Base-by-base conservation (phyloP, 2,329 filamentous ascomycete genomes). In the Leptosphaerulina australis region DNA sequence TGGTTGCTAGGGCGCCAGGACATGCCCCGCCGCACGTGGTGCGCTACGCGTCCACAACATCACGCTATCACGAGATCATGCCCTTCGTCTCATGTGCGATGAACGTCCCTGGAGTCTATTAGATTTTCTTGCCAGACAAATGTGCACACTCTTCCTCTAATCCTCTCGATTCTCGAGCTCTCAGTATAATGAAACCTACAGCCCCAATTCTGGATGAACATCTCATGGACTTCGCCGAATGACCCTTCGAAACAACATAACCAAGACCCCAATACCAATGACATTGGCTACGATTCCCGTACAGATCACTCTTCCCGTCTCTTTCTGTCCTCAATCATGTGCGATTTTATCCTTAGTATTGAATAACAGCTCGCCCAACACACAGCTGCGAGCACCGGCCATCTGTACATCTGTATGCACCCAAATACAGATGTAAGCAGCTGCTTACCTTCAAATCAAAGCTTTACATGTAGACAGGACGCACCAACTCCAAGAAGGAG, bases 271-370 rank as follows among this genome's bases (percentile, higher is more conserved):
- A 12, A 65, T 30, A 49, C 68, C 65, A 11, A 63, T 40, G 9
- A 43, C 46, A 55, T 68, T 64, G 0, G 50, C 46, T 14, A 30
- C 59, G 9, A 67, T 53, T 18, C 49, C 53, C 7, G 60, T 53
- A 62, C 62, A 65, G 6, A 70, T 48, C 1, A 59, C 59, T 31
- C 60, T 56, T 36, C 50, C 63, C 30, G 66, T 55, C 33, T 66
- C 67, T 36, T 39, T 36, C n/a, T 36, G 44, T 20, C 49, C 55
- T 31, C 55, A 44, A 38, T 55, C 51, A 7, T 14, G 31, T 17
- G 24, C 38, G 5, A 38, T 50, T 43, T 62, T 59, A 41, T 64
- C 55, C 35, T 64, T 56, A 10, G 61, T 60, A 2, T 61, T 63
- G 20, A 55, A 38, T 12, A 68, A 53, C 9, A 67, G 53, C 38